A percentile compares a stretch with the other conserved stretches of the same genome.
Evolutionary conservation across 1,284 basidiomycete species (phyloP).

Genomic region (Hymenochaete sp.): DNA sequence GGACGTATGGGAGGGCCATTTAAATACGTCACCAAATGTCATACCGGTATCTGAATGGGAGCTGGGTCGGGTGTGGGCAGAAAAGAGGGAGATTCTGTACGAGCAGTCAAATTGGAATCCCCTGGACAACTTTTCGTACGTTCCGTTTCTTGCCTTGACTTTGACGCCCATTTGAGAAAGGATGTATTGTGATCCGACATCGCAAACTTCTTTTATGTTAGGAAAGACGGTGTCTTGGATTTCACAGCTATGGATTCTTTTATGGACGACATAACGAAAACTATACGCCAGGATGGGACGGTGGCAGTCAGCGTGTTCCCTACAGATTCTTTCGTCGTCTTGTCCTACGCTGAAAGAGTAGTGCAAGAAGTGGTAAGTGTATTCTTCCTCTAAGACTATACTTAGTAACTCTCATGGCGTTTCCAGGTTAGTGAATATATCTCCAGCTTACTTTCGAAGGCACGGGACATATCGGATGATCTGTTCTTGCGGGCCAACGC

Average conservation of each 20-base stretch:
- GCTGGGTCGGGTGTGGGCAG: slow-evolving; percentile 85
- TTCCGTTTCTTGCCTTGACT: neutral
- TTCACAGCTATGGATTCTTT: slow-evolving; percentile 93
- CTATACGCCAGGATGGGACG: slow-evolving; percentile 68
- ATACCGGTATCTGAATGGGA: slow-evolving; percentile 64
- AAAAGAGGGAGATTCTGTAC: slow-evolving; percentile 92
- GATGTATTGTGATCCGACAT: too few relatives aligned
- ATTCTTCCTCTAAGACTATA: slow-evolving; percentile 11
- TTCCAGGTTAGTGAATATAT: slow-evolving; percentile 82
- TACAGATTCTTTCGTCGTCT: slow-evolving; percentile 57
- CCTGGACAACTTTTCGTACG: slow-evolving; percentile 77
- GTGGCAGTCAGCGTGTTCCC: slow-evolving; percentile 85
- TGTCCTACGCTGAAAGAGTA: slow-evolving; percentile 69
- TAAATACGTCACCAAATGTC: slow-evolving; percentile 1
- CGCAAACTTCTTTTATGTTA: too few relatives aligned
- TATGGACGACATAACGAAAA: slow-evolving; percentile 60
- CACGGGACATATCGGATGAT: slow-evolving; percentile 66
- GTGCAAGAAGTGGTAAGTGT: slow-evolving; percentile 65
- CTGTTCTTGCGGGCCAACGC: slow-evolving; percentile 81
- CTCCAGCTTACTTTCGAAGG: slow-evolving; percentile 64
- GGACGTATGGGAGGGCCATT: slow-evolving; percentile 57
- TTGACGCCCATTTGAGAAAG: neutral
- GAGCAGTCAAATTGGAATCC: slow-evolving; percentile 74
- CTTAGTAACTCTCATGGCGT: slow-evolving; percentile 3
- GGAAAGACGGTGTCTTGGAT: slow-evolving; percentile 49